Percentiles rank a stretch among this genome's conserved stretches.
Evolutionary conservation across 148 eudicot genomes (phyloP).

Genomic region (Silene conica): DNA sequence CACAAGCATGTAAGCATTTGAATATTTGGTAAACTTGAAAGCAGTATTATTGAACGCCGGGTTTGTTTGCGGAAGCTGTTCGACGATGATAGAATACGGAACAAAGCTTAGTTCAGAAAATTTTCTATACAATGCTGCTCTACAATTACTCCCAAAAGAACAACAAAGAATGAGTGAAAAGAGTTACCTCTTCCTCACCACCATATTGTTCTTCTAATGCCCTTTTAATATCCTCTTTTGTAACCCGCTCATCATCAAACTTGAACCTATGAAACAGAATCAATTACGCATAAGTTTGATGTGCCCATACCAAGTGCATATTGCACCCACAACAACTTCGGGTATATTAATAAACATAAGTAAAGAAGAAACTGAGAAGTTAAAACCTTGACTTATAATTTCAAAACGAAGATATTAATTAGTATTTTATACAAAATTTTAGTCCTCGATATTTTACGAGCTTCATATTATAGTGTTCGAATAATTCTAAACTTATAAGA

Average conservation of each 20-base stretch:
- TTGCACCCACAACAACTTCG: not conserved
- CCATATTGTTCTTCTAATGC: constrained; percentile 96
- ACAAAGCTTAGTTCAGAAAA: constrained; percentile 1
- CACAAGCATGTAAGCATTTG: constrained; percentile 98
- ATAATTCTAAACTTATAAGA: too few relatives aligned
- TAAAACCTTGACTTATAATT: too few relatives aligned
- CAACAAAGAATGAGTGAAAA: not conserved
- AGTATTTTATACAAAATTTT: not conserved
- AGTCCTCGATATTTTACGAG: too few relatives aligned
- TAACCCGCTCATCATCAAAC: constrained; percentile 93
- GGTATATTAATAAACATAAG: not conserved
- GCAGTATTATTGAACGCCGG: constrained; percentile 86
- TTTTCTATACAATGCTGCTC: not conserved
- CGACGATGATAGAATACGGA: constrained; percentile 15
- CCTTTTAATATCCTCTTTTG: constrained; percentile 75
- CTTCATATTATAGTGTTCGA: not conserved
- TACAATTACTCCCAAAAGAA: not conserved
- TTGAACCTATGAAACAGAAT: constrained; percentile 50
- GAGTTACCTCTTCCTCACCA: constrained; percentile 90
- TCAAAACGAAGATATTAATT: too few relatives aligned
- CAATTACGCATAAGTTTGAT: not conserved
- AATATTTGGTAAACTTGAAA: constrained; percentile 88
- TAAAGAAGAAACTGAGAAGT: not conserved
- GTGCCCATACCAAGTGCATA: not conserved
- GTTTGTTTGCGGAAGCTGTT: constrained; percentile 80